These are phyloP conservation scores for Mycena sanguinolenta DNA, from an alignment of 768 basidiomycete genomes.

Conservation along the genomic window DNA sequence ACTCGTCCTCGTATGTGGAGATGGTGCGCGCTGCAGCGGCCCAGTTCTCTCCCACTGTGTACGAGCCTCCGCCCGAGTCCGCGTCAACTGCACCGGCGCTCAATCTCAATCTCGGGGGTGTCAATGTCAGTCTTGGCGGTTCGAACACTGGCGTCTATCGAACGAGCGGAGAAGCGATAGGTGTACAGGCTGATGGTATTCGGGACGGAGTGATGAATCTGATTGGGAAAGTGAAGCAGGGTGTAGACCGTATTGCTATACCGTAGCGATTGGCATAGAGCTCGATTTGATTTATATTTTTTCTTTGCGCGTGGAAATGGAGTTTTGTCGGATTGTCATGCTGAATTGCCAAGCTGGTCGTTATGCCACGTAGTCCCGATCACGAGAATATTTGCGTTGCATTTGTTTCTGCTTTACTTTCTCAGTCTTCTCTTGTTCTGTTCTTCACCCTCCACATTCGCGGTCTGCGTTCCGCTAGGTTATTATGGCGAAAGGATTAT, in stretches of 20 bases:
- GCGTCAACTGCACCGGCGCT: conserved; percentile 81
- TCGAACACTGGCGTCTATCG: conserved; percentile 89
- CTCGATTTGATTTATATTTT: conserved; percentile 26
- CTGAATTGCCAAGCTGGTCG: conserved; percentile 8
- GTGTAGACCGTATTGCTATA: conserved; percentile 75
- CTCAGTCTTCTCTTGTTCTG: conserved; percentile 42
- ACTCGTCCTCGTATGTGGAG: conserved; percentile 88
- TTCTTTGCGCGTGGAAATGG: conserved; percentile 25
- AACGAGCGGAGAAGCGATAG: conserved; percentile 78
- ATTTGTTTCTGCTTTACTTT: conserved; percentile 32
- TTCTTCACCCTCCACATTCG: conserved; percentile 38
- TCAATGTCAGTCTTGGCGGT: conserved; percentile 95
- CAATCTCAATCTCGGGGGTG: conserved; percentile 92
- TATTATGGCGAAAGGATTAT: conserved; percentile 82
- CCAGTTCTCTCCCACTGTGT: conserved; percentile 74
- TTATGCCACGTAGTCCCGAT: conserved; percentile 36
- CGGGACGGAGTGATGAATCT: conserved; percentile 90
- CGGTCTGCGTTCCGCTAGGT: conserved; percentile 53
- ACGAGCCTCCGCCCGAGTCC: conserved; percentile 83
- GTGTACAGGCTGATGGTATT: conserved; percentile 88
- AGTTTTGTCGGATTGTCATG: conserved; percentile 8
- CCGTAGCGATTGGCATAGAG: conserved; percentile 45
- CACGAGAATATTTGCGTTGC: conserved; percentile 28
- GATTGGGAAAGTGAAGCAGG: conserved; percentile 90
- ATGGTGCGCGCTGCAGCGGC: conserved; percentile 85